Conservation (phyloP, 306 rosid genomes). For the Nissolia schottii region DNA sequence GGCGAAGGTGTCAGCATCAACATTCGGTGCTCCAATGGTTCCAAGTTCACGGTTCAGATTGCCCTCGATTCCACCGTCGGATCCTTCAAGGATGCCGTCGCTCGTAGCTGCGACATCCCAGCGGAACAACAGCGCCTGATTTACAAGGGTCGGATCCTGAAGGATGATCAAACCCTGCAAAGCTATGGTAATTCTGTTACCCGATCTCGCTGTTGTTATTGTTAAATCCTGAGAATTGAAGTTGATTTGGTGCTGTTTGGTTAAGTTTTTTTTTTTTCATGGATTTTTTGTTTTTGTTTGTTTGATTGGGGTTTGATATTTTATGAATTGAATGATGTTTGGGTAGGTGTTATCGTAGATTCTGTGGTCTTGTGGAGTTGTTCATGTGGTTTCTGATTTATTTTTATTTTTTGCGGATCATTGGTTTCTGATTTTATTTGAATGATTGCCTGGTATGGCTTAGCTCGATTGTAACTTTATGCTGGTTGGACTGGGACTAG, state of each 20-base stretch:
- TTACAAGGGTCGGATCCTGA: conserved; percentile 84
- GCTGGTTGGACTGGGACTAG: neutral
- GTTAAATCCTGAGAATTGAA: neutral
- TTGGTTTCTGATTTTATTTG: neutral
- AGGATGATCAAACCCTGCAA: conserved; percentile 72
- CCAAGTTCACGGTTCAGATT: conserved; percentile 39
- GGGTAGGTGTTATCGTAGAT: neutral
- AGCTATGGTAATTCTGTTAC: conserved; percentile 77
- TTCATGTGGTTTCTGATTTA: neutral
- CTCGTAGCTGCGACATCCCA: conserved; percentile 53
- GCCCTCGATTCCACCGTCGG: conserved; percentile 44
- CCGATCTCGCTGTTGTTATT: conserved; percentile 14
- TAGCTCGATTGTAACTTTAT: neutral
- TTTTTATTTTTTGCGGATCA: too few relatives aligned
- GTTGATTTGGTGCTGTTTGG: neutral
- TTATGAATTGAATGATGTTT: neutral
- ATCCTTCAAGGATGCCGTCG: conserved; percentile 54
- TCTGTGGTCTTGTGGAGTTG: neutral
- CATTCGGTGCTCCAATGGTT: conserved; percentile 44
- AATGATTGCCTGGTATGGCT: neutral
- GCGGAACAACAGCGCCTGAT: conserved; percentile 76
- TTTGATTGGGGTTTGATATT: neutral
- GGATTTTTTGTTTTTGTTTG: neutral
- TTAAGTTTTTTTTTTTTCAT: neutral
- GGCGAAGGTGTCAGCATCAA: conserved; percentile 35